Evolutionary conservation across 2,329 filamentous ascomycete species (phyloP).

Genomic region (Arthrobotrys conoides): DNA sequence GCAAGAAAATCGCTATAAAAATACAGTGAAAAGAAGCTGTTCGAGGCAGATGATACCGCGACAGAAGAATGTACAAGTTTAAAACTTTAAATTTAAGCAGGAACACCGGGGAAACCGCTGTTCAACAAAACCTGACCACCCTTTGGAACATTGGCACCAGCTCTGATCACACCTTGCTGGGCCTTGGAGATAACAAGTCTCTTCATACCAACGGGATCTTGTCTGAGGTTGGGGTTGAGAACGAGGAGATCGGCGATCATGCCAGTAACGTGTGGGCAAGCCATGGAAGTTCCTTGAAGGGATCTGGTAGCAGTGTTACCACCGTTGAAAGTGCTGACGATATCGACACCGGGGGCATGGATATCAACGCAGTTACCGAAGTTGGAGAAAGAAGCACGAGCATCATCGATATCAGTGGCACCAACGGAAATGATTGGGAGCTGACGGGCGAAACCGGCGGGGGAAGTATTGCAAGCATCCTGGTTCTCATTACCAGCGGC

Average conservation of each 20-base stretch:
- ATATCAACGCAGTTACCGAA: slow-evolving; percentile 72
- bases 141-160: slow-evolving; percentile 27
- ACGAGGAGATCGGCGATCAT: slow-evolving; percentile 63
- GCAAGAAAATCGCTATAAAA: not conserved
- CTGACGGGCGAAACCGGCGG: slow-evolving; percentile 67
- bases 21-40: slow-evolving; percentile 1
- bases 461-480: slow-evolving; percentile 64
- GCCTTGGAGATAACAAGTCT: slow-evolving; percentile 45
- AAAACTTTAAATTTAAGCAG: not conserved
- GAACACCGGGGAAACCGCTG: slow-evolving; percentile 56
- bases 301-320: slow-evolving; percentile 71
- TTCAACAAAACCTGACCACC: slow-evolving; percentile 47
- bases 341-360: slow-evolving; percentile 73
- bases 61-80: slow-evolving; percentile 24
- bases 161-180: slow-evolving; percentile 30
- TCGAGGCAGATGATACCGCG: not conserved
- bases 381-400: slow-evolving; percentile 68
- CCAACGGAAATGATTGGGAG: slow-evolving; percentile 68
- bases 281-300: slow-evolving; percentile 71
- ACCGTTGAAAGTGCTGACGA: slow-evolving; percentile 71
- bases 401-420: slow-evolving; percentile 66
- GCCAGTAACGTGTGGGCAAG: slow-evolving; percentile 67
- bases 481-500: slow-evolving; percentile 67
- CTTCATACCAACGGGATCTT: slow-evolving; percentile 62
- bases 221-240: slow-evolving; percentile 55